These are phyloP conservation scores for Syzygium malaccense DNA, from an alignment of 441 rosid species.

Conservation along the genomic window DNA sequence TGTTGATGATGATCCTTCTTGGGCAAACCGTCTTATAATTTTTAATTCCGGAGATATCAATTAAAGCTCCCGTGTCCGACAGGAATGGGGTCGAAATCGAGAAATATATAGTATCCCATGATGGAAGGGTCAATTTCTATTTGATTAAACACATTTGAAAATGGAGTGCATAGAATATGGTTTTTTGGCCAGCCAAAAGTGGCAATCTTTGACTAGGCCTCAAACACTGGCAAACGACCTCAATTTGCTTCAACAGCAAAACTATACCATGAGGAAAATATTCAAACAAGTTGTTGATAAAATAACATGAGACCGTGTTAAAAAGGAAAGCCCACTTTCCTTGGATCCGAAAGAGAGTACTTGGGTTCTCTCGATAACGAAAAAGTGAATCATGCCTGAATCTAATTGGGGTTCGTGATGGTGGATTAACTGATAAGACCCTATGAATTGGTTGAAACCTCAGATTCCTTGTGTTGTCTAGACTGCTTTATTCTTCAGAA, in stretches of 20 bases:
- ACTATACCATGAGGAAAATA: background rate
- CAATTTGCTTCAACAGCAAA: background rate
- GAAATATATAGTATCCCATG: background rate
- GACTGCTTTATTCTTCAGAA: background rate
- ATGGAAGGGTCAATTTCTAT: background rate
- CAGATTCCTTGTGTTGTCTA: no score
- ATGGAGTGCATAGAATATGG: background rate
- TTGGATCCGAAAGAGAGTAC: no score
- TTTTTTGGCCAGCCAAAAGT: background rate
- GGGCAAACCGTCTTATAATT: background rate
- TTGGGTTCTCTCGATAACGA: no score
- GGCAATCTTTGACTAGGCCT: background rate
- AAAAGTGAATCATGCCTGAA: no score
- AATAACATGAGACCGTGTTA: background rate
- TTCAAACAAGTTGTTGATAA: background rate
- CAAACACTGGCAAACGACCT: background rate
- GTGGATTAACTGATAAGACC: no score
- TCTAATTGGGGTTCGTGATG: no score
- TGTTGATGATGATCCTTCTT: background rate
- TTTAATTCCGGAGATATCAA: background rate
- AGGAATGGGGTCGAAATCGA: background rate
- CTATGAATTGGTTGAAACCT: no score
- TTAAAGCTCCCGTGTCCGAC: background rate
- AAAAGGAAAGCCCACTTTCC: background rate
- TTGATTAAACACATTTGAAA: background rate